A percentile compares a stretch with the other conserved stretches of the same genome.
phyloP scores from a whole-genome alignment of 495 filamentous ascomycete species.

The Podospora pseudoanserina region DNA sequence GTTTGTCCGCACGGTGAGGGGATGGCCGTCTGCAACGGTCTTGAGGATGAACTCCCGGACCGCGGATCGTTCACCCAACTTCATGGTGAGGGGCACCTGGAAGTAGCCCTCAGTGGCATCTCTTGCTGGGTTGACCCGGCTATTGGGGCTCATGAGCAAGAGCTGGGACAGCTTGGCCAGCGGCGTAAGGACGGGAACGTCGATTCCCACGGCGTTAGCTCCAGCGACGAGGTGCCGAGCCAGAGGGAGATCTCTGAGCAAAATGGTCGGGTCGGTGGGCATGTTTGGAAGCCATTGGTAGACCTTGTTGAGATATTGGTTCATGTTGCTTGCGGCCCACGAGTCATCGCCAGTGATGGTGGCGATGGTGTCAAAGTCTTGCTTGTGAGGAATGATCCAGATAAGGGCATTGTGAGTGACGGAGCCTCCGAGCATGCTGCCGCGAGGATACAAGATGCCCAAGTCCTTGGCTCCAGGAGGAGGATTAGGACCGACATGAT shows the following conservation, averaged over 20 bases:
- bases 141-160: conserved; percentile 43
- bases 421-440: conserved; percentile 48
- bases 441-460: conserved; percentile 50
- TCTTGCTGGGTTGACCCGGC: conserved; percentile 35
- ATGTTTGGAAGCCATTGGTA: conserved; percentile 49
- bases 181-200: conserved; percentile 40
- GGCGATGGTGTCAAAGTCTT: conserved; percentile 45
- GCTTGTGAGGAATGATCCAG: conserved; percentile 37
- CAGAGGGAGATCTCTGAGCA: conserved; percentile 52
- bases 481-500: conserved; percentile 36
- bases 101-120: conserved; percentile 40
- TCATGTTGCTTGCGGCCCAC: conserved; percentile 50
- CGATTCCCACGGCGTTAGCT: conserved; percentile 48
- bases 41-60: conserved; percentile 52
- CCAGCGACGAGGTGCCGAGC: conserved; percentile 48
- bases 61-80: conserved; percentile 47
- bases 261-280: conserved; percentile 44
- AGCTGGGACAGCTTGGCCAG: conserved; percentile 27
- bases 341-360: conserved; percentile 47
- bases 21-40: conserved; percentile 46
- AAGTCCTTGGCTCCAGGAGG: conserved; percentile 41
- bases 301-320: conserved; percentile 46
- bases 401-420: conserved; percentile 49
- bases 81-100: conserved; percentile 50
- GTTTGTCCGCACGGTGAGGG: conserved; percentile 49